A percentile compares a stretch with the other conserved stretches of the same genome.
phyloP scores from a whole-genome alignment of 75 land plant species.

The Adiantum capillusveneris region DNA sequence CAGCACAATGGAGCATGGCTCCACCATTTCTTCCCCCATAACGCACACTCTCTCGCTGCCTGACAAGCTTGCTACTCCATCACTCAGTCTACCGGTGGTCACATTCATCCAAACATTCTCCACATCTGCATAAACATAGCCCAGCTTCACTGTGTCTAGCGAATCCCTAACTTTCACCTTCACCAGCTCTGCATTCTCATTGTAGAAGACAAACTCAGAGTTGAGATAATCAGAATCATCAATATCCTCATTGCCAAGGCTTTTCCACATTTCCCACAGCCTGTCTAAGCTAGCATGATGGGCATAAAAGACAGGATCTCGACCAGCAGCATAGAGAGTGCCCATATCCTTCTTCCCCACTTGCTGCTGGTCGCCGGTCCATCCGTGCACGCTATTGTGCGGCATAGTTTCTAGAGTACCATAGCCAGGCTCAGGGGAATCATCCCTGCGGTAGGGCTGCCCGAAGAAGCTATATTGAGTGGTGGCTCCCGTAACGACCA shows the following conservation, averaged over 20 bases:
- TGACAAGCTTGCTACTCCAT: background rate
- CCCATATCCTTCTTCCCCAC: constrained; percentile 17
- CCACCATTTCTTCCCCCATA: background rate
- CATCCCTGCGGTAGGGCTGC: background rate
- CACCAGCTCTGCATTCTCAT: constrained; percentile 27
- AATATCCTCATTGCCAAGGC: constrained; percentile 9
- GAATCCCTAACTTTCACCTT: constrained; percentile 25
- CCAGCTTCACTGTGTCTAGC: constrained; percentile 10
- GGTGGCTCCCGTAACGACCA: constrained; percentile 21
- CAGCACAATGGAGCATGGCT: background rate
- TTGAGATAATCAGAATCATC: constrained; percentile 33
- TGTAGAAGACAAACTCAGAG: constrained; percentile 29
- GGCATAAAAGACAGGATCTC: constrained; percentile 26
- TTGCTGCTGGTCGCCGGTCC: constrained; percentile 7
- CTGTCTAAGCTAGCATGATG: constrained; percentile 18
- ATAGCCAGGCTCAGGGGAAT: background rate
- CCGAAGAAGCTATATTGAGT: constrained; percentile 25
- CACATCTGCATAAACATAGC: constrained; percentile 17
- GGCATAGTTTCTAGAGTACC: constrained; percentile 16
- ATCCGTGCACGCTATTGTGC: constrained; percentile 16
- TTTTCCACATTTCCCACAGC: constrained; percentile 14
- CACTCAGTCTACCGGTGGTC: background rate
- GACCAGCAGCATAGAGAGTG: constrained; percentile 7
- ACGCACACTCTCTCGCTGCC: background rate
- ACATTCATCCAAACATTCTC: constrained; percentile 11